Base-by-base conservation (phyloP, 2,329 filamentous ascomycete genomes). In the Neocucurbitaria cava region DNA sequence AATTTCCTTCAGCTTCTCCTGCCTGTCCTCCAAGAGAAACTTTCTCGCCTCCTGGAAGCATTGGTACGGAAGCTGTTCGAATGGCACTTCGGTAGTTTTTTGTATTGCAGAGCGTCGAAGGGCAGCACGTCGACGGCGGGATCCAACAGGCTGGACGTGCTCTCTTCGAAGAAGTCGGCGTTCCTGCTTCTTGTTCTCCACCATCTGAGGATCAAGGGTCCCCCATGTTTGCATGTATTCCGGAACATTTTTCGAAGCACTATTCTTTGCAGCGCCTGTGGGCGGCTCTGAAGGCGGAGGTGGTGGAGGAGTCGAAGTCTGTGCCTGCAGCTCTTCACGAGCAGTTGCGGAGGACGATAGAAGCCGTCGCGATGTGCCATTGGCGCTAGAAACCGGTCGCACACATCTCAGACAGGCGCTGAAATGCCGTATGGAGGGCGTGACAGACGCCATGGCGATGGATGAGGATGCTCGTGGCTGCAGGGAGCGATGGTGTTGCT, bases 21-120 rank as follows among this genome's bases (percentile, higher is more conserved):
- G 81, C 36, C 94, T 86, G 74, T 99, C 95, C 49, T 85, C 86
- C 48, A 87, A 83, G 51, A 99, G 81, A 44, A 98, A 78, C 74
- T 92, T 91, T 59, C 93, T 87, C 36, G 95, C 95, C 79, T 97
- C 93, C 78, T 99, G 95, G 81, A 98, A 99, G 78, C 91, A 95
- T 83, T 98, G 94, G 79, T 96, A 99, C 17, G 95, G 95, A 64
- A 99, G 81, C 73, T 94, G 90, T 80, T 96, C 92, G 73, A 99
- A 97, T 23, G 93, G 92, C 45, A 96, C 80, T 68, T 89, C 84
- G 58, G 83, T 78, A 33, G 80, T 84, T 66, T 80, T 85, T 69
- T 83, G 86, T 11, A 71, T 58, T 15, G 77, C 69, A 17, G 68
- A 65, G 13, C 71, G 64, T 40, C 62, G 65, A 42, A 76, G 70